Evolutionary conservation across 1,284 basidiomycete species (phyloP).

Genomic region (Ustilago shanxiensis): DNA sequence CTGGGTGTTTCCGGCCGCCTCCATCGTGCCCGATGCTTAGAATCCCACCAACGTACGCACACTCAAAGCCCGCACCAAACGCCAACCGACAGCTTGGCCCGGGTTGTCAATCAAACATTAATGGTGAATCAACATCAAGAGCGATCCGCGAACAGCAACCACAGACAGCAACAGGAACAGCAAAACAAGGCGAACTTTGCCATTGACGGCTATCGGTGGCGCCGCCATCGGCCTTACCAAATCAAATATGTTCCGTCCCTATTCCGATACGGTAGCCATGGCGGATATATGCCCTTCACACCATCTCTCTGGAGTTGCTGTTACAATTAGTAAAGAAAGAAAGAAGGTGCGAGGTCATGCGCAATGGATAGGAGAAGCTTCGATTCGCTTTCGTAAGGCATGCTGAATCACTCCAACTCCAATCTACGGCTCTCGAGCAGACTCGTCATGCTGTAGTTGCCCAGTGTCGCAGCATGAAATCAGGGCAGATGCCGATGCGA

Average conservation of each 20-base stretch:
- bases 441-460: too few relatives aligned
- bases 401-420: neutral
- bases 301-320: too few relatives aligned
- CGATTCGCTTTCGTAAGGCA: neutral
- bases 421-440: neutral
- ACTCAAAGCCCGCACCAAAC: neutral
- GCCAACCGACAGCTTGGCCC: neutral
- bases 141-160: too few relatives aligned
- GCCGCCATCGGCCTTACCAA: neutral
- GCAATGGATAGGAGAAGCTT: neutral
- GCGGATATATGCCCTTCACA: too few relatives aligned
- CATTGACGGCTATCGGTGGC: too few relatives aligned
- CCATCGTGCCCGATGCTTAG: slow-evolving; percentile 8
- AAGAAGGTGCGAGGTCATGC: too few relatives aligned
- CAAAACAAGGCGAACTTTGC: neutral
- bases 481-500: neutral
- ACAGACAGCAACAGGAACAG: neutral
- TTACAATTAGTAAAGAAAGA: too few relatives aligned
- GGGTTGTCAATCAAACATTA: neutral
- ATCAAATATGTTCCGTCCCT: neutral
- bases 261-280: too few relatives aligned
- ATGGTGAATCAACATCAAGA: neutral
- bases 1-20: slow-evolving; percentile 23
- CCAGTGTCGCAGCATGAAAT: too few relatives aligned
- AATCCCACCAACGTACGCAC: neutral